phyloP scores from a whole-genome alignment of 192 early-diverging fungal species.

The Rhizophagus sp. region DNA sequence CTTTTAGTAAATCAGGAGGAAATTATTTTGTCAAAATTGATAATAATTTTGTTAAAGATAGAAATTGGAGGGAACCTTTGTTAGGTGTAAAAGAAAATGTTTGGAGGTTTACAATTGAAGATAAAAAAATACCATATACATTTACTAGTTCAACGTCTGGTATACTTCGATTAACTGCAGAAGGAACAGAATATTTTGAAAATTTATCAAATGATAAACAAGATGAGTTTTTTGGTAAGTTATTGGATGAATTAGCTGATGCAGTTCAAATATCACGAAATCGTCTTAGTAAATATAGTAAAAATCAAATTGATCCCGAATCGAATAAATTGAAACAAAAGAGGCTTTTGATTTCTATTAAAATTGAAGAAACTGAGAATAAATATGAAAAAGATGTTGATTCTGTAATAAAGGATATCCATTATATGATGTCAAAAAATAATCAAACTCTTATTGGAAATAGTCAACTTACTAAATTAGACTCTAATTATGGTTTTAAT shows the following conservation, averaged over 20 bases:
- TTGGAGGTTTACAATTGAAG: not conserved
- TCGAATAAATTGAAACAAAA: not conserved
- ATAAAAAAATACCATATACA: not conserved
- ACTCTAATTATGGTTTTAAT: not conserved
- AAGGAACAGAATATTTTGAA: not conserved
- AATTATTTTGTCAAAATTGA: not conserved
- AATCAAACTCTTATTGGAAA: not conserved
- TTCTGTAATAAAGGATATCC: not conserved
- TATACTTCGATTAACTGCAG: not conserved
- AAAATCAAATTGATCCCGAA: not conserved
- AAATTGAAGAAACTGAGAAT: not conserved
- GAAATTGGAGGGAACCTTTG: not conserved
- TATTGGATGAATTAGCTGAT: not conserved
- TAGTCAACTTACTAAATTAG: not conserved
- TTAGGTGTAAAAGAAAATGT: not conserved
- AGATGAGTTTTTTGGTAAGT: not conserved
- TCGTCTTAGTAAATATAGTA: not conserved
- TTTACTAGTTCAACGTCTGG: not conserved
- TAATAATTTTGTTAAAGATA: slow-evolving; percentile 9
- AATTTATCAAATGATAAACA: not conserved
- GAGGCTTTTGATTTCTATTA: not conserved
- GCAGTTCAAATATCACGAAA: not conserved
- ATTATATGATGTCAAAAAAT: not conserved
- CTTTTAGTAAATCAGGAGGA: not conserved
- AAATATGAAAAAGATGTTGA: not conserved